Conservation (phyloP, 2,329 filamentous ascomycete species). For the Neonectria magnoliae region DNA sequence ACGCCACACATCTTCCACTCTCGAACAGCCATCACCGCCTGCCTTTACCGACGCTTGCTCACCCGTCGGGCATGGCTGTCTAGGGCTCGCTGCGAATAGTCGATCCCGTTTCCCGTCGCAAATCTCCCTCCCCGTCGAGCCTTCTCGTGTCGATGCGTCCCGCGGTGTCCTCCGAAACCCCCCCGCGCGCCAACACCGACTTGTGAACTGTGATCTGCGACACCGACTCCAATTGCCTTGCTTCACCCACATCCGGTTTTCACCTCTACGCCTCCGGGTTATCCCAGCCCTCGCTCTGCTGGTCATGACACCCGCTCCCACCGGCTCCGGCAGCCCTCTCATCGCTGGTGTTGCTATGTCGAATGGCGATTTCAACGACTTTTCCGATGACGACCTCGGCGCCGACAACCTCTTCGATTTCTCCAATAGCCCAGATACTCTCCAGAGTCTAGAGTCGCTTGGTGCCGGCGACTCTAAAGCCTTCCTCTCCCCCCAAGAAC, state of each 20-base stretch:
- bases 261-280: conserved; percentile 30
- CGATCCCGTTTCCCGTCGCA: conserved; percentile 4
- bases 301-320: conserved; percentile 50
- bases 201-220: conserved; percentile 32
- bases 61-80: conserved; percentile 19
- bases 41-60: conserved; percentile 28
- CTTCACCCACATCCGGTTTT: conserved; percentile 23
- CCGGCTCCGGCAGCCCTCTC: conserved; percentile 50
- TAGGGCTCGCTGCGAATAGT: conserved; percentile 12
- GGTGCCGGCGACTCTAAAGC: conserved; percentile 44
- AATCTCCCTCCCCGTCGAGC: conserved; percentile 11
- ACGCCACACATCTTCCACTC: conserved; percentile 30
- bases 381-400: conserved; percentile 51
- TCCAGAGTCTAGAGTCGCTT: conserved; percentile 48
- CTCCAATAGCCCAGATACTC: conserved; percentile 50
- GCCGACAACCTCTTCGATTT: conserved; percentile 49
- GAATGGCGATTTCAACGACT: conserved; percentile 51
- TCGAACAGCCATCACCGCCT: conserved; percentile 33
- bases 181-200: conserved; percentile 37
- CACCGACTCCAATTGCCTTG: conserved; percentile 36
- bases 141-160: conserved; percentile 32
- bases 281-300: conserved; percentile 37
- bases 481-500: conserved; percentile 48
- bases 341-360: conserved; percentile 51
- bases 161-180: conserved; percentile 23